Percentiles rank a stretch among this genome's conserved stretches.
These are phyloP conservation scores for Phytopythium delawarense DNA, from an alignment of 352 stramenopile genomes.

Conservation along the genomic window DNA sequence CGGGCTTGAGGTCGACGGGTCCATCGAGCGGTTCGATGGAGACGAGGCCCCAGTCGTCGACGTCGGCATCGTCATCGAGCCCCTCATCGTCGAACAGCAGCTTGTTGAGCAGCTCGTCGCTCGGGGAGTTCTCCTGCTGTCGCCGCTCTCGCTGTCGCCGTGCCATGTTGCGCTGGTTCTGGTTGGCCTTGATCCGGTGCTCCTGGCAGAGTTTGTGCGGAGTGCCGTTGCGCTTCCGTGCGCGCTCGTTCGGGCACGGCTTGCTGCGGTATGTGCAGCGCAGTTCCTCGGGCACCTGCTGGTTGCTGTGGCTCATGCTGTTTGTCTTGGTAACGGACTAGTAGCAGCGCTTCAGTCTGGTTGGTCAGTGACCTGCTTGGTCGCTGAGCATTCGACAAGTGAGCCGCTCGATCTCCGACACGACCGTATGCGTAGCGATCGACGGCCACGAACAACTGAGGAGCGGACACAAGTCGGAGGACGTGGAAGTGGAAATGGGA, in stretches of 20 bases:
- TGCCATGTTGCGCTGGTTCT: conserved; percentile 46
- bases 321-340: background rate
- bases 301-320: conserved; percentile 1
- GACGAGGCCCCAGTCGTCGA: conserved; percentile 24
- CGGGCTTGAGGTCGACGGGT: conserved; percentile 19
- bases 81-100: conserved; percentile 21
- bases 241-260: conserved; percentile 37
- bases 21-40: conserved; percentile 22
- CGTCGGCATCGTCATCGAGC: conserved; percentile 23
- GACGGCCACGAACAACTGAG: background rate
- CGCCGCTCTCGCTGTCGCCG: conserved; percentile 21
- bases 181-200: conserved; percentile 52
- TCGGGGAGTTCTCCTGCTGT: background rate
- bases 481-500: conserved; percentile 2
- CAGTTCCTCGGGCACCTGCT: conserved; percentile 11
- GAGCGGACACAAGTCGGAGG: background rate
- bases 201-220: conserved; percentile 47
- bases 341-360: background rate
- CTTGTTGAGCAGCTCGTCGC: conserved; percentile 8
- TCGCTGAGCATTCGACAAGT: conserved; percentile 5
- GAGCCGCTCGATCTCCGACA: background rate
- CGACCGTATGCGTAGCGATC: background rate
- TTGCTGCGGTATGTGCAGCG: conserved; percentile 50
- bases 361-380: conserved; percentile 1
- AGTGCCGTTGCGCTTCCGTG: conserved; percentile 41